Evolutionary conservation across 2,329 filamentous ascomycete species (phyloP).

Genomic region (Sporothrix brunneoviolacea): DNA sequence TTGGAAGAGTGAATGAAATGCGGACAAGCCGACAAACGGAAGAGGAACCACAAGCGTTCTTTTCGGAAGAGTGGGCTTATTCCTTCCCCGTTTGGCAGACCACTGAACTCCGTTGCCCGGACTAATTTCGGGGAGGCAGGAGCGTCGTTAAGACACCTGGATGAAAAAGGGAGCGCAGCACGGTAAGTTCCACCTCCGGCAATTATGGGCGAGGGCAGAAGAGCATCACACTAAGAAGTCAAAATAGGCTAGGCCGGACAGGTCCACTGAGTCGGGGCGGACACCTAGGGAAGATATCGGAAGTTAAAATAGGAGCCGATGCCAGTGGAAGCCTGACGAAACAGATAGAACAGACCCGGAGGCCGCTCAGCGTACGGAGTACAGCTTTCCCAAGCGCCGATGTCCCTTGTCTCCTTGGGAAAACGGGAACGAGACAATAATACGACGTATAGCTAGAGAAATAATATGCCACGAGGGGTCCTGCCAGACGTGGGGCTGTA

Average conservation of each 20-base stretch:
- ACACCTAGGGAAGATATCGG: neutral
- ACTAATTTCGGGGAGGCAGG: constrained; percentile 1
- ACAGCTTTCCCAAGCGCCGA: no score
- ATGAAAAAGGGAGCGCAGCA: neutral
- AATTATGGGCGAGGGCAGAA: no score
- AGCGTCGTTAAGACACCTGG: no score
- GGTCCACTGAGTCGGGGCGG: neutral
- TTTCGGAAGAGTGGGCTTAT: constrained; percentile 2
- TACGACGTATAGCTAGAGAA: neutral
- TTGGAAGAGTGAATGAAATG: constrained; percentile 2
- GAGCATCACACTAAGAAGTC: no score
- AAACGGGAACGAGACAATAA: no score
- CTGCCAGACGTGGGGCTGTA: no score
- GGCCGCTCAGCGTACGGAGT: no score
- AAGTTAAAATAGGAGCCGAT: neutral
- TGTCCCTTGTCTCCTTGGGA: no score
- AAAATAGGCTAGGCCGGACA: no score
- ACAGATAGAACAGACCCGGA: neutral
- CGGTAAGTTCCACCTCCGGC: neutral
- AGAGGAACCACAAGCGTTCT: constrained; percentile 2
- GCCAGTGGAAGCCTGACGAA: constrained; percentile 2
- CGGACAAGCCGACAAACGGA: neutral
- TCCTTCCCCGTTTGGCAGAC: neutral
- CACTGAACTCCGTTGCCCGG: constrained; percentile 1
- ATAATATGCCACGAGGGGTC: neutral